Evolutionary conservation across 208 protist species (phyloP).

Genomic region (Leishmania braziliensis): DNA sequence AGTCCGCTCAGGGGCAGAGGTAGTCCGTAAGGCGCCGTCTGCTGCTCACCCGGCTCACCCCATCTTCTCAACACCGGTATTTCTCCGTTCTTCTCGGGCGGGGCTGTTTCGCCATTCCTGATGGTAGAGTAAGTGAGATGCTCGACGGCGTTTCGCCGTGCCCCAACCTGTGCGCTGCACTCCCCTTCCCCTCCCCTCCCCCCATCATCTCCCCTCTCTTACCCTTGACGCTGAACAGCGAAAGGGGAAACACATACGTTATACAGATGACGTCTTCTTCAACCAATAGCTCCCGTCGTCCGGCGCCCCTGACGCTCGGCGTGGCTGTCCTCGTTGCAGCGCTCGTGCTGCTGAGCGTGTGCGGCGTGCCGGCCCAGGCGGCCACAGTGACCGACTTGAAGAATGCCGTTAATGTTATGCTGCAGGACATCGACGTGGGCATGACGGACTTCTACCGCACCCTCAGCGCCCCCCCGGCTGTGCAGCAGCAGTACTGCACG

Average conservation of each 20-base stretch:
- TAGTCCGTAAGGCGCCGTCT: not conserved
- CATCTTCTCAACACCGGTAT: not conserved
- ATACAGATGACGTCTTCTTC: not conserved
- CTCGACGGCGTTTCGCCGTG: not conserved
- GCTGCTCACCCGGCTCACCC: not conserved
- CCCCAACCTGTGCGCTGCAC: not conserved
- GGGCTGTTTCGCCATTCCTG: not conserved
- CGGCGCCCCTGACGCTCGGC: not conserved
- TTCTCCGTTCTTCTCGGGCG: not conserved
- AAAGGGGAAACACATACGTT: too few relatives aligned
- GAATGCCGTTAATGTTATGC: not conserved
- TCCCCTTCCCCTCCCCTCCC: not conserved
- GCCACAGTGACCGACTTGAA: conserved; percentile 20
- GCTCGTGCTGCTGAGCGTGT: conserved; percentile 8
- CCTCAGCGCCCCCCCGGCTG: conserved; percentile 13
- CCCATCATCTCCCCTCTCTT: not conserved
- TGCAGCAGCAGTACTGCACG: conserved; percentile 29
- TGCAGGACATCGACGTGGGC: conserved; percentile 14
- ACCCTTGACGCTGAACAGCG: not conserved
- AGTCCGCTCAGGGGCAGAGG: not conserved
- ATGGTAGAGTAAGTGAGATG: not conserved
- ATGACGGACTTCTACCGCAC: conserved; percentile 26
- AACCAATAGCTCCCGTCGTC: not conserved
- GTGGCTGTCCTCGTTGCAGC: not conserved
- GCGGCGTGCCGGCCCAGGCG: conserved; percentile 6